Evolutionary conservation across 2,329 filamentous ascomycete genomes (phyloP), one percentile per base, ranked within the genome.

Genomic region (Clarireedia hainanense): DNA sequence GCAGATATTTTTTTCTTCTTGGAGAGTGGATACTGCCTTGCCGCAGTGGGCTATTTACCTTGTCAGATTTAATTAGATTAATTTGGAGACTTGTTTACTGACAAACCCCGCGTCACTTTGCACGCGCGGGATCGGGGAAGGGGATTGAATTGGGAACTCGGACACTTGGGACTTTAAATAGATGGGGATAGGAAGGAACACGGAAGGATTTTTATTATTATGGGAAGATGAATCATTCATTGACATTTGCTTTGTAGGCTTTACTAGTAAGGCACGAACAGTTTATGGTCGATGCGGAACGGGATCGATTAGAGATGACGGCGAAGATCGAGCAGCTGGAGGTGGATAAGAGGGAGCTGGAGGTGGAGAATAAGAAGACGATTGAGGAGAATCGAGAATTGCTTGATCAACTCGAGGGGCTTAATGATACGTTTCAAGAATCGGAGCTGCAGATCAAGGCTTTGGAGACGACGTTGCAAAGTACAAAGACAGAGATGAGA

Each of bases 211-310:
- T 34, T 34, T 34, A 20, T 20, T 14, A 52, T 15, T 26, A 15
- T 36, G 20, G 24, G 23, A 56, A 52, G 34, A 68, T 65, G 65
- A 63, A 58, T 51, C 63, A 67, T 57, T 64, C 79, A 74, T 87
- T 95, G 73, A 95, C 84, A 52, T 88, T 83, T 73, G 75, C 80
- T 53, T 72, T 86, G 57, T 84, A 97, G 94, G 91, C 91, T 58
- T 79, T 99, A 56, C 83, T 99, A 43, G 84, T 87, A 61, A 87
- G 92, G 66, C 91, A 99, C 80, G 91, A 97, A 76, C 84, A 88
- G 58, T 96, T 95, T 73, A 92, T 96, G 79, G 86, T 86, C 64
- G 90, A 96, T 71, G 90, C 91, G 58, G 91, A 96, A 75, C 83
- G 84, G 64, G 91, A 96, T 70, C 88, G 91, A 58, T 75, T 50